Conservation (phyloP, 108 stramenopile genomes). For the Nannochloropsis salina region DNA sequence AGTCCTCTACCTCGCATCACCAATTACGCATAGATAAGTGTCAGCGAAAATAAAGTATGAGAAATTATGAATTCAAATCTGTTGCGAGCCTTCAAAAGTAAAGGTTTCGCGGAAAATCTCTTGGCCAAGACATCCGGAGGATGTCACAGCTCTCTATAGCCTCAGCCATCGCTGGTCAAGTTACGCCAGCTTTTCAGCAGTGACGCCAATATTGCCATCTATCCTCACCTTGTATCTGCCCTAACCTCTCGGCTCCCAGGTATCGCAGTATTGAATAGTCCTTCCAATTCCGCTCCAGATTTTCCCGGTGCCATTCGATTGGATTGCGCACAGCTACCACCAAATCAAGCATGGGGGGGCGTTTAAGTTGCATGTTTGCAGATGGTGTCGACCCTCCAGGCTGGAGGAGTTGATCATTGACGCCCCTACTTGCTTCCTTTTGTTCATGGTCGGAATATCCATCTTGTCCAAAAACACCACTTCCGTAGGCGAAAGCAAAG, state of each 20-base stretch:
- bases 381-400: not conserved
- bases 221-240: not conserved
- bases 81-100: not conserved
- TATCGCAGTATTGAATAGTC: not conserved
- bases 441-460: constrained; percentile 23
- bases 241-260: not conserved
- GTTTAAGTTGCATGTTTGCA: not conserved
- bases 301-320: constrained; percentile 50
- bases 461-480: constrained; percentile 53
- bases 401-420: not conserved
- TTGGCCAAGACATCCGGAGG: constrained; percentile 29
- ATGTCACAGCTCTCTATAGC: constrained; percentile 33
- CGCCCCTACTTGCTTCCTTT: not conserved
- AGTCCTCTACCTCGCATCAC: not conserved
- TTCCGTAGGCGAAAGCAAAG: constrained; percentile 57
- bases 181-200: not conserved
- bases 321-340: constrained; percentile 51
- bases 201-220: not conserved
- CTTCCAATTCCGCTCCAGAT: constrained; percentile 39
- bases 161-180: constrained; percentile 18
- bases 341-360: constrained; percentile 54
- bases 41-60: not conserved
- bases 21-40: not conserved
- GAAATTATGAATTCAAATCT: not conserved
- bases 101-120: constrained; percentile 36